Percentiles rank a stretch among this genome's conserved stretches.
These are phyloP conservation scores for Coemansia sp. DNA, from an alignment of 192 early-diverging fungal genomes.

Conservation along the genomic window DNA sequence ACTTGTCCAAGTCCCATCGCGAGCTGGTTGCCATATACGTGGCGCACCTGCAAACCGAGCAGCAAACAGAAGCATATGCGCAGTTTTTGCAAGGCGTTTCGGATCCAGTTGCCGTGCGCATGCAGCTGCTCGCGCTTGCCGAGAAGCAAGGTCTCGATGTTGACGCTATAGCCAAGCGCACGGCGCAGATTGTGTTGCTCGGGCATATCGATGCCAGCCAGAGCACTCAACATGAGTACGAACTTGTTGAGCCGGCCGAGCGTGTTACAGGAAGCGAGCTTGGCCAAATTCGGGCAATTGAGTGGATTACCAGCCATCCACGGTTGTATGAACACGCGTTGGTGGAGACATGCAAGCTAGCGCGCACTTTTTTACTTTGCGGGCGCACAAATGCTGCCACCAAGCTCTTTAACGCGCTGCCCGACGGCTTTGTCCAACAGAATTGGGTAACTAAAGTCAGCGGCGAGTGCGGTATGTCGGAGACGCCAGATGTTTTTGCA, in stretches of 20 bases:
- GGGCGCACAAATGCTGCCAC: conserved; percentile 52
- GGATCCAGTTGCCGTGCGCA: conserved; percentile 24
- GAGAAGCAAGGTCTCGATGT: conserved; percentile 43
- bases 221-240: background rate
- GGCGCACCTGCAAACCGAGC: conserved; percentile 36
- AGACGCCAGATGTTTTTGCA: too few relatives aligned
- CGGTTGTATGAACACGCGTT: conserved; percentile 48
- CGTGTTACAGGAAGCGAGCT: conserved; percentile 16
- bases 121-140: conserved; percentile 46
- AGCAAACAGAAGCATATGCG: conserved; percentile 54
- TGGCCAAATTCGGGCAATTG: conserved; percentile 55
- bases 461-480: background rate
- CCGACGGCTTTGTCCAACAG: conserved; percentile 41
- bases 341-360: conserved; percentile 44
- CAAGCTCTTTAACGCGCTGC: conserved; percentile 48
- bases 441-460: conserved; percentile 30
- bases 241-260: conserved; percentile 29
- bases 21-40: conserved; percentile 57
- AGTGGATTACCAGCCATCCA: conserved; percentile 54
- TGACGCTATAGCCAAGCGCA: conserved; percentile 33
- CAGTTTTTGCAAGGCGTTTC: conserved; percentile 45
- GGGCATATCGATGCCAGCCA: background rate
- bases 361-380: conserved; percentile 51
- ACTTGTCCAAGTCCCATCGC: conserved; percentile 22
- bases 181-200: conserved; percentile 32